Percentiles rank a stretch among this genome's conserved stretches.
These are phyloP conservation scores for Plasmodium fragile DNA, from an alignment of 169 alveolate genomes.

Conservation along the genomic window DNA sequence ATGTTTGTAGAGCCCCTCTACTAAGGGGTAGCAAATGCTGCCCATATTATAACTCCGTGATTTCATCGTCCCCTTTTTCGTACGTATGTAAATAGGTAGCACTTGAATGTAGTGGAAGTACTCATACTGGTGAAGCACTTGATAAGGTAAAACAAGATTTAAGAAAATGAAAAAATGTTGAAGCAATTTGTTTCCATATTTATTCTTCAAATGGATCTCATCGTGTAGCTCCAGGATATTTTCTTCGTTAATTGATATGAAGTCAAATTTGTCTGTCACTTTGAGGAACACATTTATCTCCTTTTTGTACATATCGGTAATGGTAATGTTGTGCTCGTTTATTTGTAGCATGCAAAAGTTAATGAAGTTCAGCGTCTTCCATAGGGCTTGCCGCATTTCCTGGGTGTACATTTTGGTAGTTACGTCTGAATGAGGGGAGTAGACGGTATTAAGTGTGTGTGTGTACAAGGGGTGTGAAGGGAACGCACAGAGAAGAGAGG, in stretches of 20 bases:
- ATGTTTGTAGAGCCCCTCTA: conserved; percentile 24
- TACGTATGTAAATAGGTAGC: conserved; percentile 48
- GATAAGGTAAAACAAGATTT: conserved; percentile 8
- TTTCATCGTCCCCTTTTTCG: conserved; percentile 34
- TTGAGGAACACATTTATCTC: conserved; percentile 54
- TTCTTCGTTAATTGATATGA: conserved; percentile 12
- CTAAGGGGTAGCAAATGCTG: conserved; percentile 9
- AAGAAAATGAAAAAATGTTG: conserved; percentile 37
- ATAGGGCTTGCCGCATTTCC: conserved; percentile 8
- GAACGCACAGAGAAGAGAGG: neutral
- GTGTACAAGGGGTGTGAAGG: neutral
- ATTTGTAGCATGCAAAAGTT: conserved; percentile 12
- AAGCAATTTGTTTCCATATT: conserved; percentile 38
- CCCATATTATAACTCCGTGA: conserved; percentile 43
- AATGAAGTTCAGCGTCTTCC: conserved; percentile 26
- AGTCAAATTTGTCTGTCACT: conserved; percentile 27
- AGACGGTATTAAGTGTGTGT: neutral
- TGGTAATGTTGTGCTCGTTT: conserved; percentile 17
- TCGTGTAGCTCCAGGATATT: conserved; percentile 34
- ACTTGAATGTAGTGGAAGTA: conserved; percentile 56
- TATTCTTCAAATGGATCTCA: conserved; percentile 48
- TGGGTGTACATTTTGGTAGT: neutral
- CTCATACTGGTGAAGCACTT: neutral
- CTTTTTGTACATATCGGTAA: conserved; percentile 19
- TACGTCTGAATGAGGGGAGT: neutral